phyloP scores from a whole-genome alignment of 352 stramenopile species.

The Pythium rishiriense region DNA sequence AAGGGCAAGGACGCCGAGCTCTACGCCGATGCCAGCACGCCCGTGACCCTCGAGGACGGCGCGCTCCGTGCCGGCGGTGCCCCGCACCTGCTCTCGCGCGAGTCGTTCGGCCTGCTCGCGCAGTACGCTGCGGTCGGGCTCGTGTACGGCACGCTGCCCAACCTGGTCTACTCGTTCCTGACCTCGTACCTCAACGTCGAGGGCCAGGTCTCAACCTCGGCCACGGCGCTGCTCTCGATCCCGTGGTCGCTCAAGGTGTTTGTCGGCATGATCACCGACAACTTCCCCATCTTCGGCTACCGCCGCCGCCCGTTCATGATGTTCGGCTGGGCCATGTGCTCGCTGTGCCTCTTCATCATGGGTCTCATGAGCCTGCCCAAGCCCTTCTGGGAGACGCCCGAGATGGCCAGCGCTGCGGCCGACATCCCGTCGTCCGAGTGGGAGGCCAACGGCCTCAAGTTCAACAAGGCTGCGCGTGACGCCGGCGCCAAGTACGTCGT shows the following conservation, averaged over 20 bases:
- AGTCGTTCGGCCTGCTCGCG: constrained; percentile 33
- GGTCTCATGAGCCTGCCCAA: constrained; percentile 25
- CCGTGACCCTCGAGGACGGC: constrained; percentile 17
- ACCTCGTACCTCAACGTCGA: constrained; percentile 33
- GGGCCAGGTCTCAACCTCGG: constrained; percentile 26
- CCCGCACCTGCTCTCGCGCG: constrained; percentile 25
- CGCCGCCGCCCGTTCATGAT: constrained; percentile 42
- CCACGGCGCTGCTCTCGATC: constrained; percentile 30
- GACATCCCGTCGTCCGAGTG: constrained; percentile 12
- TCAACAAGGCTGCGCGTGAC: constrained; percentile 26
- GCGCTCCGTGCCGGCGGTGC: constrained; percentile 28
- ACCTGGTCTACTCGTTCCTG: constrained; percentile 34
- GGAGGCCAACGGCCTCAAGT: constrained; percentile 14
- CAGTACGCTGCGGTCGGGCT: constrained; percentile 32
- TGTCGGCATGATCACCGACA: constrained; percentile 37
- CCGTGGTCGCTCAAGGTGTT: constrained; percentile 45
- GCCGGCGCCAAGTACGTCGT: constrained; percentile 30
- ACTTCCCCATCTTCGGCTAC: constrained; percentile 38
- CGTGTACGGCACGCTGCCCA: constrained; percentile 34
- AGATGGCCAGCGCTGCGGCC: neutral
- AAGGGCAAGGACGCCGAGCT: constrained; percentile 21
- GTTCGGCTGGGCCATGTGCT: constrained; percentile 33
- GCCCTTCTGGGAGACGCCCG: constrained; percentile 27
- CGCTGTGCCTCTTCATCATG: constrained; percentile 29
- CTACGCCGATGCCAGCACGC: constrained; percentile 21